Evolutionary conservation across 78 protist species (phyloP).

Genomic region (Dictyostelium brefeldianum): DNA sequence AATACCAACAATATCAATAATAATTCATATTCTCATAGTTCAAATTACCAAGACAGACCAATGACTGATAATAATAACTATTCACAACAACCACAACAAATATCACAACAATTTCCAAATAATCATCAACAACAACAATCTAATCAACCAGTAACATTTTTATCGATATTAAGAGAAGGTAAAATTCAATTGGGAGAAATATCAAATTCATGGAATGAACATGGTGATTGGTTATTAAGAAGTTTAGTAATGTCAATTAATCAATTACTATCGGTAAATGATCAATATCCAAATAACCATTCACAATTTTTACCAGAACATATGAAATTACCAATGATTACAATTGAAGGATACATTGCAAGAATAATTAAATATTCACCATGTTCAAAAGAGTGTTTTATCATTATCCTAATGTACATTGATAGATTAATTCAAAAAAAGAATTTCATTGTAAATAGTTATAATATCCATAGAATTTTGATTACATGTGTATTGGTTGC

Average conservation of each 20-base stretch:
- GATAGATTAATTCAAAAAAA: constrained; percentile 64
- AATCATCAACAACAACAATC: constrained; percentile 16
- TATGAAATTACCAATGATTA: constrained; percentile 77
- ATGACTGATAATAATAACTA: background rate
- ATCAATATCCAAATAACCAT: constrained; percentile 57
- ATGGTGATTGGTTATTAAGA: constrained; percentile 60
- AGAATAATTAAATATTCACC: constrained; percentile 73
- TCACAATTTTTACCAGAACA: constrained; percentile 70
- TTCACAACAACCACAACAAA: background rate
- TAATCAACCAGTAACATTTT: constrained; percentile 47
- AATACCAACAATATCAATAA: background rate
- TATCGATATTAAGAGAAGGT: constrained; percentile 31
- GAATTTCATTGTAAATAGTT: constrained; percentile 69
- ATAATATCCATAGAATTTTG: constrained; percentile 75
- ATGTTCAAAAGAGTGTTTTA: constrained; percentile 76
- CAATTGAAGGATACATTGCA: constrained; percentile 50
- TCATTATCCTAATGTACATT: constrained; percentile 55
- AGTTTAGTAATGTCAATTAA: constrained; percentile 34
- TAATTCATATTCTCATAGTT: background rate
- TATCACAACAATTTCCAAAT: background rate
- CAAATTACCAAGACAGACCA: background rate
- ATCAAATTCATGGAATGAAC: constrained; percentile 33
- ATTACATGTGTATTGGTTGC: constrained; percentile 64
- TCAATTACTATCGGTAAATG: constrained; percentile 42
- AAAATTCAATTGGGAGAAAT: constrained; percentile 31